Evolutionary conservation across 495 filamentous ascomycete genomes (phyloP).

Genomic region (Penicillium robsamsonii): DNA sequence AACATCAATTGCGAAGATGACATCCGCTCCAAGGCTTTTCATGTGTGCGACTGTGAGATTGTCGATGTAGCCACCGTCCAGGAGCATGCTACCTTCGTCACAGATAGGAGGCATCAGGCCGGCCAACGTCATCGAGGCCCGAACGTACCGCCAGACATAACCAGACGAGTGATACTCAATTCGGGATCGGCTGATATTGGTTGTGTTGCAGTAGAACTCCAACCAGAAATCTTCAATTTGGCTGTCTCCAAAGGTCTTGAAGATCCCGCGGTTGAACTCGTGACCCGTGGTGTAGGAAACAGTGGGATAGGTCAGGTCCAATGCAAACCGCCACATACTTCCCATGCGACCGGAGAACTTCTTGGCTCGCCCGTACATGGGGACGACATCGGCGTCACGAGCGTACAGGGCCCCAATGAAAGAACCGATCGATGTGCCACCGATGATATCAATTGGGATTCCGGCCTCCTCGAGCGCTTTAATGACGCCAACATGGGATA

Average conservation of each 20-base stretch:
- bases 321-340: slow-evolving; percentile 93
- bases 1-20: slow-evolving; percentile 95
- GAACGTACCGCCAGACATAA: slow-evolving; percentile 94
- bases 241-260: slow-evolving; percentile 93
- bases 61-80: slow-evolving; percentile 96
- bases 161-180: slow-evolving; percentile 90
- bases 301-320: slow-evolving; percentile 93
- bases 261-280: slow-evolving; percentile 98
- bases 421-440: slow-evolving; percentile 95
- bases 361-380: slow-evolving; percentile 94
- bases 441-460: slow-evolving; percentile 93
- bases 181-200: slow-evolving; percentile 89
- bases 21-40: slow-evolving; percentile 87
- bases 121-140: slow-evolving; percentile 93
- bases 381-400: slow-evolving; percentile 92
- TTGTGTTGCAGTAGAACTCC: slow-evolving; percentile 98
- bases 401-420: slow-evolving; percentile 96
- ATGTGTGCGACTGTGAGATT: slow-evolving; percentile 96
- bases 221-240: slow-evolving; percentile 99
- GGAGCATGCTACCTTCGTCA: slow-evolving; percentile 92
- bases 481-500: slow-evolving; percentile 90
- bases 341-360: slow-evolving; percentile 97
- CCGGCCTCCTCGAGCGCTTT: slow-evolving; percentile 93
- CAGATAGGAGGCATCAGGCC: slow-evolving; percentile 91
- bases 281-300: slow-evolving; percentile 96